These are phyloP conservation scores for Moricandia arvensis DNA, from an alignment of 345 rosid species.

Conservation along the genomic window DNA sequence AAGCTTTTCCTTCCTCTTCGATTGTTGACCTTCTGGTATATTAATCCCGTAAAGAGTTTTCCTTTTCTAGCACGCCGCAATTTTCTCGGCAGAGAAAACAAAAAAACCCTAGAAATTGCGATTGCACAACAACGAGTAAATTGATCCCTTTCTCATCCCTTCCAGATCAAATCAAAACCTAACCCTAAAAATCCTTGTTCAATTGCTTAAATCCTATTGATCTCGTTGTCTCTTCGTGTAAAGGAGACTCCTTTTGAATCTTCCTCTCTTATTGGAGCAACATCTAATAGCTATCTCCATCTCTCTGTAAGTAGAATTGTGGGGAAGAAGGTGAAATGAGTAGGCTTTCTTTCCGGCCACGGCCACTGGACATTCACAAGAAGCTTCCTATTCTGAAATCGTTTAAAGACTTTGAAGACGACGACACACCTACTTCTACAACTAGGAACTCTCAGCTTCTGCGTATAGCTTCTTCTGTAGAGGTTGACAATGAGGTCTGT, in stretches of 20 bases:
- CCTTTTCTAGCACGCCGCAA: conserved; percentile 7
- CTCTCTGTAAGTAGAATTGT: neutral
- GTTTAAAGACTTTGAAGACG: conserved; percentile 89
- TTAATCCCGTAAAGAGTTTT: conserved; percentile 6
- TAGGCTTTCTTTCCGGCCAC: conserved; percentile 91
- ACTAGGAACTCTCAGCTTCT: conserved; percentile 80
- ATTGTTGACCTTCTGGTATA: too few species aligned
- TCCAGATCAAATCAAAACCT: conserved; percentile 21
- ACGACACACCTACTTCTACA: conserved; percentile 67
- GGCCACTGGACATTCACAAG: conserved; percentile 94
- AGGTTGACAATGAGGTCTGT: conserved; percentile 54
- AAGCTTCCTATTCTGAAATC: conserved; percentile 95
- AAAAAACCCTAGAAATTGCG: conserved; percentile 31
- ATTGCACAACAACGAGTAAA: conserved; percentile 4
- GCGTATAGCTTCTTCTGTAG: conserved; percentile 51
- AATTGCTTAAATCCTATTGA: neutral
- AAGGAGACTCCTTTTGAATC: neutral
- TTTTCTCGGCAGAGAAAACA: neutral
- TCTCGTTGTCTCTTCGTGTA: neutral
- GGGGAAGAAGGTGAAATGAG: conserved; percentile 54
- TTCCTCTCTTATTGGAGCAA: conserved; percentile 8
- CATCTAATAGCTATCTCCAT: neutral
- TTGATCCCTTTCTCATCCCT: neutral
- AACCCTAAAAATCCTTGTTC: conserved; percentile 23
- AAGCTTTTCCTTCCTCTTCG: too few species aligned